Base-by-base conservation (phyloP, 192 early-diverging fungal species). In the Mycoemilia scoparia region DNA sequence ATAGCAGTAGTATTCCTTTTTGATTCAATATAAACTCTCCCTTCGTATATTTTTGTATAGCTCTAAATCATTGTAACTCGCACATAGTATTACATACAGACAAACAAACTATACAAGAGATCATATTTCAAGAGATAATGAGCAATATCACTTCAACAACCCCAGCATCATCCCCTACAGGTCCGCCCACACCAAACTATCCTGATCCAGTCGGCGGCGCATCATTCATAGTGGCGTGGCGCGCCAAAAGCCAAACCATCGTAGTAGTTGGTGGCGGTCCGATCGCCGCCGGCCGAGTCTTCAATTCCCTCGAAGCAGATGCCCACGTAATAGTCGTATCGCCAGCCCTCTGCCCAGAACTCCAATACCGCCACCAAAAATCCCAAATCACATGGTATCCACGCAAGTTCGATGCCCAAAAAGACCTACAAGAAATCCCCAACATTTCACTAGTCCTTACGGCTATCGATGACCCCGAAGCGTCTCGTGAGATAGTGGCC, bases 201-300 rank as follows among this genome's bases (percentile, higher is more conserved):
- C 54, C 50, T 21, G 50, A 57, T 32, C 60, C 60, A 3, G 54
- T 50, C 25, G 60, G 66, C 27, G 79, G 79, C 1, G 85, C 74
- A 1, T 89, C 85, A 2, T 64, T 95, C 13, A 58, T 95, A 16
- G 66, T 91, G 0, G 87, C 79, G 28, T 88, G 74, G 69, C 76
- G 82, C 41, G 72, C 76, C 27, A 67, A 64, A 33, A 49, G 57
- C 1, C 76, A 75, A 41, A 58, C 73, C n/a, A 73, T 90, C 20
- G 55, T 95, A n/a, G 75, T 95, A 32, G 80, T 95, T 1, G 89
- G 89, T 24, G 86, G 86, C 27, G 82, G 80, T 4, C 61, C 71
- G 40, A 83, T 88, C 13, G 84, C 88, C 3, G 76, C 78, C 8
- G 70, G 73, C 17, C 77, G 88, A 22, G 81, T 84, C 10, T 74